Conservation (phyloP, 2,329 filamentous ascomycete species). For the Whalleya microplaca region DNA sequence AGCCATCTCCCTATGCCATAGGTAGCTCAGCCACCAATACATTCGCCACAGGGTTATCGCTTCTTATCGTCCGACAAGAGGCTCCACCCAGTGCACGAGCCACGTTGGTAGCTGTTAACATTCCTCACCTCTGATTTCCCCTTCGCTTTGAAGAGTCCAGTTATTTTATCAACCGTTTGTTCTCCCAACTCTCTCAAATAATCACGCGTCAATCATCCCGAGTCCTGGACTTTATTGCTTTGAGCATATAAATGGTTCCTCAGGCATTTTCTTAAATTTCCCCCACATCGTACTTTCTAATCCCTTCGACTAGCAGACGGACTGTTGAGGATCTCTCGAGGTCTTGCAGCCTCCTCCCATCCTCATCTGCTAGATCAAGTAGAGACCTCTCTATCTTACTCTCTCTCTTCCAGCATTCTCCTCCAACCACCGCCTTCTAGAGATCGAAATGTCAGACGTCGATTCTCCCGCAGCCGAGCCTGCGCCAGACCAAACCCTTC, state of each 20-base stretch:
- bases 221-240: neutral
- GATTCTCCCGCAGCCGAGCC: slow-evolving; percentile 47
- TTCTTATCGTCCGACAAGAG: neutral
- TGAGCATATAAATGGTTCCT: neutral
- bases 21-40: neutral
- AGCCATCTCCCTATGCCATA: neutral
- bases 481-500: slow-evolving; percentile 36
- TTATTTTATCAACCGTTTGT: neutral
- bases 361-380: neutral
- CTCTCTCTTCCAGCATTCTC: neutral
- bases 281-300: neutral
- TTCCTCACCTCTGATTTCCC: neutral
- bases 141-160: neutral
- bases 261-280: neutral
- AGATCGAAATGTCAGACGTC: slow-evolving; percentile 48
- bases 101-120: neutral
- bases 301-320: too few relatives aligned
- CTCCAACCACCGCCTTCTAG: neutral
- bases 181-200: neutral
- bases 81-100: neutral
- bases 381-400: too few relatives aligned
- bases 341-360: slow-evolving; percentile 13
- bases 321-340: too few relatives aligned
- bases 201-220: neutral
- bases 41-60: neutral